Conservation (phyloP, 2,329 filamentous ascomycete species). For the Sporothrix euskadiensis region DNA sequence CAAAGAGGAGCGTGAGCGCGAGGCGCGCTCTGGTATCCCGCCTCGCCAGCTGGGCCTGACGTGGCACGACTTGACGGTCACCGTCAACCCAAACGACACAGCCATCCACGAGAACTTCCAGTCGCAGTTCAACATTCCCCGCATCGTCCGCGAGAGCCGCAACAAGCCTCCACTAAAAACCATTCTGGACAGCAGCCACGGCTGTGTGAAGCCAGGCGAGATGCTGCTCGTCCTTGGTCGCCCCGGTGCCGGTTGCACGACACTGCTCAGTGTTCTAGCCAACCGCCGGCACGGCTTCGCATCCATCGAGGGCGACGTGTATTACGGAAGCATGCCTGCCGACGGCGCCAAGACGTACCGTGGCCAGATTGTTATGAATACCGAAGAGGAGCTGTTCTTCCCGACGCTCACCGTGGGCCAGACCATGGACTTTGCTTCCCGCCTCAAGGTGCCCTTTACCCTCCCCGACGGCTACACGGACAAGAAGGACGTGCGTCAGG, state of each 20-base stretch:
- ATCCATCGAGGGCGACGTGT: constrained; percentile 63
- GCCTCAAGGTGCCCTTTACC: constrained; percentile 81
- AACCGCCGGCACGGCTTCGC: constrained; percentile 61
- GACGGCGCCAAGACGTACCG: constrained; percentile 74
- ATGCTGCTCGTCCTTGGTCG: constrained; percentile 83
- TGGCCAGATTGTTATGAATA: constrained; percentile 82
- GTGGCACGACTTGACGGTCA: constrained; percentile 64
- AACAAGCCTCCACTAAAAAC: constrained; percentile 61
- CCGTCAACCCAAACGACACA: constrained; percentile 60
- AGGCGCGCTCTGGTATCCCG: constrained; percentile 4
- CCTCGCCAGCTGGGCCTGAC: constrained; percentile 56
- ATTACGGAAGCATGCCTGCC: constrained; percentile 72
- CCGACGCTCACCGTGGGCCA: constrained; percentile 84
- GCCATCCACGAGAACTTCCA: constrained; percentile 66
- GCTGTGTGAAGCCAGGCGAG: constrained; percentile 71
- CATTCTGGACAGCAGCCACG: constrained; percentile 63
- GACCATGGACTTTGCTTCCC: constrained; percentile 80
- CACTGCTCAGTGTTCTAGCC: constrained; percentile 67
- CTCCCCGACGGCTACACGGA: constrained; percentile 72
- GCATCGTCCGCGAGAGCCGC: constrained; percentile 53
- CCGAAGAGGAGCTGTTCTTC: constrained; percentile 83
- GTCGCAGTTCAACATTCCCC: constrained; percentile 58
- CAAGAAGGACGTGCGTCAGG: constrained; percentile 49
- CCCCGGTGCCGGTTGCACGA: constrained; percentile 71
- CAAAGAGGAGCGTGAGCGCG: constrained; percentile 5